phyloP scores from a whole-genome alignment of 176 grass and related monocot genomes.

The Eleusine indica region DNA sequence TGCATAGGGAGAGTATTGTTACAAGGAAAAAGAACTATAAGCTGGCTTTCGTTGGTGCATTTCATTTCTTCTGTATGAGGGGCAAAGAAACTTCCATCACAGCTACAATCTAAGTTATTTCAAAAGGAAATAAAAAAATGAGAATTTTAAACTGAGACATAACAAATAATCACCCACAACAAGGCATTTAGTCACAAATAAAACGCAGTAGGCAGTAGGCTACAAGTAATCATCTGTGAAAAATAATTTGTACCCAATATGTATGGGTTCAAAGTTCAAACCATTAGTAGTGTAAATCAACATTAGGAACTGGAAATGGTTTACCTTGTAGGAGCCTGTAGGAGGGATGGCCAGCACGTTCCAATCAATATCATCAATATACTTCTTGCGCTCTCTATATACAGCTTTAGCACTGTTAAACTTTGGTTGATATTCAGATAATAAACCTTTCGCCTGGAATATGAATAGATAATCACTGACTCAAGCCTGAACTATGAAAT shows the following conservation, averaged over 20 bases:
- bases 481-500: conserved; percentile 23
- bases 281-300: conserved; percentile 10
- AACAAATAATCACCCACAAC: conserved; percentile 6
- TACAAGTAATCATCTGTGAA: not conserved
- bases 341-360: conserved; percentile 78
- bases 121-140: too few species aligned
- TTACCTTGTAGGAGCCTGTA: conserved; percentile 87
- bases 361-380: conserved; percentile 97
- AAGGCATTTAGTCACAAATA: conserved; percentile 6
- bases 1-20: not conserved
- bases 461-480: conserved; percentile 22
- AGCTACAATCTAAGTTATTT: conserved; percentile 2
- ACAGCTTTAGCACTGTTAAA: conserved; percentile 98
- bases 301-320: conserved; percentile 12
- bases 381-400: conserved; percentile 93
- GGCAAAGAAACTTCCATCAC: not conserved
- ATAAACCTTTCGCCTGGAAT: conserved; percentile 89
- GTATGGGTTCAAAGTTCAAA: not conserved
- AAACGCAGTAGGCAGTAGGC: not conserved
- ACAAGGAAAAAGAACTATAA: not conserved
- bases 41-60: not conserved
- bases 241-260: not conserved
- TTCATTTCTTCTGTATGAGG: not conserved
- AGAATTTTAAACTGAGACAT: not conserved
- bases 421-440: conserved; percentile 97